phyloP scores from a whole-genome alignment of 768 basidiomycete genomes.

The Lentinula sp. region DNA sequence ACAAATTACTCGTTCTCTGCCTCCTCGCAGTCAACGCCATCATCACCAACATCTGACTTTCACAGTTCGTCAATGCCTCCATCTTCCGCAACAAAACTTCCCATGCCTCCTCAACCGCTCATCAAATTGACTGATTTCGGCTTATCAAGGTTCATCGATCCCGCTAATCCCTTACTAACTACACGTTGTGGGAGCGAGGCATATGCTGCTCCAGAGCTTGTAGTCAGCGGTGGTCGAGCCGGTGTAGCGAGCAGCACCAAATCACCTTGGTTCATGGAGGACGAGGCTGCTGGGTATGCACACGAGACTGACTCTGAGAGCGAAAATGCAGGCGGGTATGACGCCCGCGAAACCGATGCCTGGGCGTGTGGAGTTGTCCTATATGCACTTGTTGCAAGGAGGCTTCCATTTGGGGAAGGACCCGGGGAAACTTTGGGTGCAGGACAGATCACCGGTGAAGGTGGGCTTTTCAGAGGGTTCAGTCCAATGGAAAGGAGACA shows the following conservation, averaged over 20 bases:
- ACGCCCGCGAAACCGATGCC: constrained; percentile 79
- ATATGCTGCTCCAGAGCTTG: constrained; percentile 78
- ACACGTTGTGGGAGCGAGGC: constrained; percentile 88
- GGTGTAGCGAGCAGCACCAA: constrained; percentile 11
- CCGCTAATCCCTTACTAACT: constrained; percentile 50
- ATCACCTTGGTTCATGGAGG: neutral
- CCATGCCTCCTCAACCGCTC: constrained; percentile 44
- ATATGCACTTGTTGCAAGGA: constrained; percentile 66
- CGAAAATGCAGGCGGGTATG: constrained; percentile 48
- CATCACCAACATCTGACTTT: neutral
- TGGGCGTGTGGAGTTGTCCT: constrained; percentile 91
- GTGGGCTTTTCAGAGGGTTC: constrained; percentile 14
- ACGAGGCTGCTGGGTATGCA: neutral
- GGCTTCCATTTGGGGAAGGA: constrained; percentile 69
- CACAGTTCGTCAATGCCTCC: neutral
- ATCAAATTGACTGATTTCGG: constrained; percentile 89
- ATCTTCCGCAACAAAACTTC: constrained; percentile 13
- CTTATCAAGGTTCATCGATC: constrained; percentile 78
- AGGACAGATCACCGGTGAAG: constrained; percentile 16
- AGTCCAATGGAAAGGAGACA: constrained; percentile 35
- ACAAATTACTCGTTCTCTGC: constrained; percentile 1
- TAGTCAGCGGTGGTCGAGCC: constrained; percentile 34
- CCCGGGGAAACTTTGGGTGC: constrained; percentile 19
- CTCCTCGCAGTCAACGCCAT: neutral
- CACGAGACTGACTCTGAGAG: neutral